Evolutionary conservation across 768 basidiomycete genomes (phyloP), one percentile per base, ranked within the genome.

Genomic region (Termitomyces sp.): DNA sequence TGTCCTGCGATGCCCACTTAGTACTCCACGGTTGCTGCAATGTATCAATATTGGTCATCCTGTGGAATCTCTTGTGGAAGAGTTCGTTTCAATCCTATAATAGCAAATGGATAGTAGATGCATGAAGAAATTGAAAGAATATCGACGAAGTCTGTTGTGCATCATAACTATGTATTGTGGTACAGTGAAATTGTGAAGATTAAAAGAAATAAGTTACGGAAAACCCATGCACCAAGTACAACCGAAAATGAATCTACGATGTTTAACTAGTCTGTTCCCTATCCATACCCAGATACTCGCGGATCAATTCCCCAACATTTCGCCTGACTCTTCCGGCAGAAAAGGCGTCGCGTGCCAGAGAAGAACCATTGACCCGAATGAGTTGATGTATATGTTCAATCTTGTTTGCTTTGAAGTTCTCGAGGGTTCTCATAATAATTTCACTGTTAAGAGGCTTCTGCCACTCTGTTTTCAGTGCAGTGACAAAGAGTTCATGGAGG

Each of bases 401-500:
- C 33, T 56, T 56, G 4, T 4, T 22, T 27, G 27, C 47, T 34
- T 20, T 48, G 47, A 49, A 56, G 16, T 30, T 33, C 22, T 56
- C 39, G 5, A 56, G 32, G 20, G 55, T 46, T 33, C 5, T 16
- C 22, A 33, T 10, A 5, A 56, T 12, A 37, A 46, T 7, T 49
- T 48, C 47, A 30, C 22, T 24, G 32, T 32, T 49, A 12, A 56
- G 55, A 42, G 55, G 34, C 26, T 24, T 56, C 16, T 45, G 46
- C 39, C 33, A 45, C 14, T 42, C 37, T 27, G n/a, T 49, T 40
- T 34, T 24, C 12, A 57, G 46, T 3, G 49, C 27, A 27, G 37
- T 49, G 1, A 51, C 20, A 55, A 67, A 65, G 45, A 67, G 44
- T 13, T 42, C 54, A 47, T 64, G 58, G 20, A 65, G 49, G 20